Evolutionary conservation across 805 yeast genomes (phyloP), one percentile per base, ranked within the genome.

Genomic region (Wickerhamiella spandovensis): DNA sequence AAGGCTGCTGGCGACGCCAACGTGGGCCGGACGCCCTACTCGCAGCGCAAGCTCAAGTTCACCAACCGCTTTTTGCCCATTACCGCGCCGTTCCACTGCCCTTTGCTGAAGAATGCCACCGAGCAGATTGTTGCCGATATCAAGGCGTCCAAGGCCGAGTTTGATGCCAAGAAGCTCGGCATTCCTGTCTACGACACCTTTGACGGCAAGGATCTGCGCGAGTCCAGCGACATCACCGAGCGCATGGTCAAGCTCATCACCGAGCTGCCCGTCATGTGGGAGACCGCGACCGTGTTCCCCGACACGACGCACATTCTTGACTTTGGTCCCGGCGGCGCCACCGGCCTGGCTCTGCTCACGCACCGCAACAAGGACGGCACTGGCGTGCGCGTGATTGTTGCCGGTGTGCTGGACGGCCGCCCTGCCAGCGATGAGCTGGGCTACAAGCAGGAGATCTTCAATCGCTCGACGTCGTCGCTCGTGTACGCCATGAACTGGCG

Each of bases 321-420:
- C 71, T 92, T 92, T 61, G 99, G 99, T 66, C 99, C 98, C 54
- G 98, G 99, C 70, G 97, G 97, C 60, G 81, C 86, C 38, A 85
- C 97, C 44, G 99, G 98, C 61, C 75, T 92, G 58, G 98, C 98
- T 71, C 84, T 84, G 54, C 76, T 92, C 60, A 92, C 98, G 51
- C 96, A 88, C 71, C 83, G 95, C 71, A 92, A 90, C 75, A 92
- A 90, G 70, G 98, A 92, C 62, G 99, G 99, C 68, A 87, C 97
- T 48, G 99, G 99, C 69, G 84, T 84, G 47, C 84, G 99, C 69
- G 74, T 90, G 56, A 86, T 92, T 60, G 77, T 94, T 59, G 97
- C 95, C 48, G 97, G 97, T 67, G 81, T 92, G 55, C 72, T 92
- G 53, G 95, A 85, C 58, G 72, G 71, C 49, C 70, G 75, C 45